Percentiles rank a stretch among this genome's conserved stretches.
These are phyloP conservation scores for Mycena citricolor DNA, from an alignment of 1,284 basidiomycete species.

Conservation along the genomic window DNA sequence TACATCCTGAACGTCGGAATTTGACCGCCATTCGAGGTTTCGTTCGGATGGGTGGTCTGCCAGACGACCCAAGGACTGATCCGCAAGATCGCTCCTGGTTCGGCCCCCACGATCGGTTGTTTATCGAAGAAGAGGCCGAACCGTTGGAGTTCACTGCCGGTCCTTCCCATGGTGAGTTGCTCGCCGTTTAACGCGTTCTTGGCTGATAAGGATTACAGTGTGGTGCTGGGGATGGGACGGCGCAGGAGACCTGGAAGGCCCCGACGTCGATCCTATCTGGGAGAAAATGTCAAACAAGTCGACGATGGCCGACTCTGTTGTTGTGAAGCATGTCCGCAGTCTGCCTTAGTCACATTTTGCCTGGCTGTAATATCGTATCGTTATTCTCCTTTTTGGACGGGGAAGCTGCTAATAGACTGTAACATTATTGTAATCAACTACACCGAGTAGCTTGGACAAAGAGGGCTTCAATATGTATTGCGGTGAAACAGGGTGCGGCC, in stretches of 20 bases:
- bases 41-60: conserved; percentile 84
- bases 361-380: too few species aligned
- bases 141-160: conserved; percentile 76
- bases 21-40: conserved; percentile 93
- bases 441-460: too few species aligned
- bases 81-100: conserved; percentile 95
- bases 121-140: conserved; percentile 82
- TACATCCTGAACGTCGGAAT: conserved; percentile 86
- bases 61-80: conserved; percentile 91
- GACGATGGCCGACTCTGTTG: conserved; percentile 58
- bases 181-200: conserved; percentile 2
- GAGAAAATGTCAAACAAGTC: conserved; percentile 78
- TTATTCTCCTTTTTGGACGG: too few species aligned
- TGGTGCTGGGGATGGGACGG: conserved; percentile 99
- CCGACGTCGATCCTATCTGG: conserved; percentile 95
- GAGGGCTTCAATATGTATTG: too few species aligned
- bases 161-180: conserved; percentile 78
- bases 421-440: neutral
- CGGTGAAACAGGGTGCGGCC: conserved; percentile 10
- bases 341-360: conserved; percentile 22
- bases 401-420: neutral
- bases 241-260: conserved; percentile 91
- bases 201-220: conserved; percentile 50
- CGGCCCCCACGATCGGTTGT: conserved; percentile 90
- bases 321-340: conserved; percentile 74